Base-by-base conservation (phyloP, 371 early-diverging fungal species). In the Actinomortierella wolfii region DNA sequence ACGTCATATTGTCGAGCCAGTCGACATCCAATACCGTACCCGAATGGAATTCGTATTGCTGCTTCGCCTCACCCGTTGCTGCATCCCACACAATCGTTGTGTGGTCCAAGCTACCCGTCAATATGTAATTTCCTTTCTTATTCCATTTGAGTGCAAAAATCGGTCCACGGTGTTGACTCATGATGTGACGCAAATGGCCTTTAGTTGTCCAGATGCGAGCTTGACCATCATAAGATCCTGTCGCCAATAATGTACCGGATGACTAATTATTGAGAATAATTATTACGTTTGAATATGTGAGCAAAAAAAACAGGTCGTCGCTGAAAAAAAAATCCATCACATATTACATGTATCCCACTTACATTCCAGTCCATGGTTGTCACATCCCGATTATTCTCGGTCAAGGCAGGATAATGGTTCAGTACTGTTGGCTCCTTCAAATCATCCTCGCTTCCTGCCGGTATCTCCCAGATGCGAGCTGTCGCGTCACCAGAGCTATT, bases 291-390 rank as follows among this genome's bases (percentile, higher is more conserved):
- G 13, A 34, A 34, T 6, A 34, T 6, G 11, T 34, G 4, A 34
- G 11, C 4, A 34, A 34, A 21, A 49, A 39, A 5, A 40, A 26
- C 44, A n/a, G n/a, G n/a, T n/a, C n/a, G n/a, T n/a, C n/a, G n/a
- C n/a, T n/a, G n/a, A 25, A 23, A 28, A 54, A 54, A 26, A 17
- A 52, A 17, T 24, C 13, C 28, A 18, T 18, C 24, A 51, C 0
- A 40, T n/a, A 14, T 1, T 29, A 8, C 21, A 29, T 14, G 15
- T 47, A 55, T 46, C 9, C 28, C 17, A 68, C 89, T 79, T 82
- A 92, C 94, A 79, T 90, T 93, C 98, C 98, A 98, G 49, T 89
- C 94, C 65, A 98, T 68, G 1, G 95, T 81, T n/a, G 94, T 94
- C 5, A 95, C 92, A 54, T 90, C 87, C 51, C 86, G 84, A 51